phyloP scores from a whole-genome alignment of 148 eudicot species.

The Chenopodium quinoa region DNA sequence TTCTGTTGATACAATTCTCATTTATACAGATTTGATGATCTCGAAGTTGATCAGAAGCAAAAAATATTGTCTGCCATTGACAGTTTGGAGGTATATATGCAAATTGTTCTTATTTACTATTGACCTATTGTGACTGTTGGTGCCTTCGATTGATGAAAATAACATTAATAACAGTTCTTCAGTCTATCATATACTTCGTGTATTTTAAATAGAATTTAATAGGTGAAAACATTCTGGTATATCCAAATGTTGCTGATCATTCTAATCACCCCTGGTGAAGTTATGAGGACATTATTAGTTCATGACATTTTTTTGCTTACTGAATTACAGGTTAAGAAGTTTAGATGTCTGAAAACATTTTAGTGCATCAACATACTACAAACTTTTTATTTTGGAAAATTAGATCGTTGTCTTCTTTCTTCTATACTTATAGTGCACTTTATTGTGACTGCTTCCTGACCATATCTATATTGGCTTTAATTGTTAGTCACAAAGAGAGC shows the following conservation, averaged over 20 bases:
- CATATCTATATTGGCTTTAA: conserved; percentile 11
- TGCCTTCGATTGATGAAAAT: neutral
- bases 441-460: neutral
- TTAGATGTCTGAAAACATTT: neutral
- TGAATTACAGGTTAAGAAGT: neutral
- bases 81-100: conserved; percentile 53
- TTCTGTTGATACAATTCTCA: neutral
- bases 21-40: conserved; percentile 54
- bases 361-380: neutral
- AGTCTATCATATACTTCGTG: too few relatives aligned
- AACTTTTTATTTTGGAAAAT: neutral
- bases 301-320: neutral
- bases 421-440: neutral
- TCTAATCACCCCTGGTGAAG: neutral
- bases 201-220: too few relatives aligned
- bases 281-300: neutral
- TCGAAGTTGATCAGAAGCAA: conserved; percentile 42
- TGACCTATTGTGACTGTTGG: neutral
- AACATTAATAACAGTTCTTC: neutral
- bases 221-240: neutral
- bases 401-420: neutral
- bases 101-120: neutral
- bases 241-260: neutral
- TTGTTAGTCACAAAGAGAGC: conserved; percentile 64
- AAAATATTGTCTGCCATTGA: conserved; percentile 43